Evolutionary conservation across 1,284 basidiomycete species (phyloP).

Genomic region (Irpex rosettiformis): DNA sequence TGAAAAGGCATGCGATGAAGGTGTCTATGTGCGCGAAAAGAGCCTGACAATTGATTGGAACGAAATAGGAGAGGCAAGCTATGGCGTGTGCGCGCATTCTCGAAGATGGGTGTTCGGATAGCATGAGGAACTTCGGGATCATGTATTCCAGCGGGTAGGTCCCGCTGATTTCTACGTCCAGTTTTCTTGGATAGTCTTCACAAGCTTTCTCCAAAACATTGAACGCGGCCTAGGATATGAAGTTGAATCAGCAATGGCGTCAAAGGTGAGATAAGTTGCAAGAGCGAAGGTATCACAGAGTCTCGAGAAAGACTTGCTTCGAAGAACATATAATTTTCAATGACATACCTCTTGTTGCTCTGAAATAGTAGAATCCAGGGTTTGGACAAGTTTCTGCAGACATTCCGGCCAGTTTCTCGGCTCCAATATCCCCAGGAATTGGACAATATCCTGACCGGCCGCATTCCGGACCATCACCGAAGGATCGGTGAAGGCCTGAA

Average conservation of each 20-base stretch:
- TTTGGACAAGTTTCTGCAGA: slow-evolving; percentile 75
- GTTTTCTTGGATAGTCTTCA: slow-evolving; percentile 94
- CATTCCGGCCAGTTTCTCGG: slow-evolving; percentile 93
- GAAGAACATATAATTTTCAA: background rate
- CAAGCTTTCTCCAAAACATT: slow-evolving; percentile 94
- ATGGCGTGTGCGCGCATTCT: slow-evolving; percentile 95
- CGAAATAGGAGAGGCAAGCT: slow-evolving; percentile 92
- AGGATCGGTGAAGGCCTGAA: slow-evolving; percentile 77
- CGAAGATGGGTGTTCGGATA: slow-evolving; percentile 78
- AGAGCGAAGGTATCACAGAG: background rate
- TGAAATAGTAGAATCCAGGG: slow-evolving; percentile 70
- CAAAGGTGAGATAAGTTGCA: background rate
- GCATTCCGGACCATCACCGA: slow-evolving; percentile 88
- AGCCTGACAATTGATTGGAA: slow-evolving; percentile 80
- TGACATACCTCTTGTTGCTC: slow-evolving; percentile 81
- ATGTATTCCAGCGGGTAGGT: slow-evolving; percentile 88
- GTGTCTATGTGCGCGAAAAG: slow-evolving; percentile 88
- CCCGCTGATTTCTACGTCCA: slow-evolving; percentile 91
- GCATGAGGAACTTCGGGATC: slow-evolving; percentile 91
- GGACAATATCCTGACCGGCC: slow-evolving; percentile 86
- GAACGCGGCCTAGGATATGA: slow-evolving; percentile 76
- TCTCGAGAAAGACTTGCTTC: background rate
- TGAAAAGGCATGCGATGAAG: slow-evolving; percentile 93
- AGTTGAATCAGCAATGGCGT: slow-evolving; percentile 12
- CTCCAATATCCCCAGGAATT: slow-evolving; percentile 81